A percentile compares a stretch with the other conserved stretches of the same genome.
These are phyloP conservation scores for Serendipita indica DNA, from an alignment of 768 basidiomycete genomes.

Conservation along the genomic window DNA sequence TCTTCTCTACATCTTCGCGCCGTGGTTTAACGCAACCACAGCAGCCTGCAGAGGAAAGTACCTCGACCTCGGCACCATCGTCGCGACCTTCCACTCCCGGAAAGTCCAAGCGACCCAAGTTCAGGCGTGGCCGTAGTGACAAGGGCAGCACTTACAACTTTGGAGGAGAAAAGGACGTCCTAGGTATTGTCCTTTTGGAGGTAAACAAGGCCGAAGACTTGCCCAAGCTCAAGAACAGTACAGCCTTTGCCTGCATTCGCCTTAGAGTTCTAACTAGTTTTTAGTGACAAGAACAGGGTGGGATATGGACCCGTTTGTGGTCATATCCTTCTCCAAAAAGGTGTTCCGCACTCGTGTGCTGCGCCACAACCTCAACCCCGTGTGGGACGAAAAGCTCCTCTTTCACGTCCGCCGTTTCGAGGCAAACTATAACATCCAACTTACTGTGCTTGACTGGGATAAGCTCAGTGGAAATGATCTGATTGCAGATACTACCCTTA, in stretches of 20 bases:
- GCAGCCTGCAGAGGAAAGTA: background rate
- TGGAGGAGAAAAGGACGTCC: conserved; percentile 58
- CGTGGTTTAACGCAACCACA: background rate
- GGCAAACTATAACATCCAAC: conserved; percentile 56
- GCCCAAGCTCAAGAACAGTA: conserved; percentile 76
- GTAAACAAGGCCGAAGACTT: conserved; percentile 71
- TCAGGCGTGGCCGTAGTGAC: conserved; percentile 28
- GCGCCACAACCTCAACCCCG: conserved; percentile 69
- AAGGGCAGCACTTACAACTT: conserved; percentile 40
- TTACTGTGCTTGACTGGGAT: conserved; percentile 92
- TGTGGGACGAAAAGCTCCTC: conserved; percentile 88
- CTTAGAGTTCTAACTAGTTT: background rate
- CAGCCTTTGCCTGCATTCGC: conserved; percentile 23
- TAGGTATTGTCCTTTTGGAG: conserved; percentile 93
- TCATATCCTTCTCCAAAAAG: conserved; percentile 92
- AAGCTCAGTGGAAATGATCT: conserved; percentile 81
- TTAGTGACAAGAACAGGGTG: conserved; percentile 73
- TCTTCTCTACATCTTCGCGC: conserved; percentile 11
- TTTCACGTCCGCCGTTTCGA: conserved; percentile 91
- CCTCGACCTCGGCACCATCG: conserved; percentile 3
- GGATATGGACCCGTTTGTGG: conserved; percentile 97
- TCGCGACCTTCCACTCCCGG: conserved; percentile 11
- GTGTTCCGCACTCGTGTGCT: conserved; percentile 87
- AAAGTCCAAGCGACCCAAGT: conserved; percentile 23
- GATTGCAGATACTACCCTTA: conserved; percentile 64